These are phyloP conservation scores for Candolleomyces efflorescens DNA, from an alignment of 768 basidiomycete species.

Conservation along the genomic window DNA sequence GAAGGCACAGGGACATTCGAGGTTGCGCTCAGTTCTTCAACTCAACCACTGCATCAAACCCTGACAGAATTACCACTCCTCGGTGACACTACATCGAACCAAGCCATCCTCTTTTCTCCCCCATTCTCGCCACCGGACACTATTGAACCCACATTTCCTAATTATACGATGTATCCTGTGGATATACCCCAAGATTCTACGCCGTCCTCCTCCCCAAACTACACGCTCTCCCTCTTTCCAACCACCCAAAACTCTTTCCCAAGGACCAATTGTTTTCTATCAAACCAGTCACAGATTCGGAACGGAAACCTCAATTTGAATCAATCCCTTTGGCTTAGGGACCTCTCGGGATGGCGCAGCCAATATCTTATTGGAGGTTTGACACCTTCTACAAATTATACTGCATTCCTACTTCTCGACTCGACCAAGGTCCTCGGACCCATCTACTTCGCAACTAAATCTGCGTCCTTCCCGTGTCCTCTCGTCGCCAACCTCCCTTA, in stretches of 20 bases:
- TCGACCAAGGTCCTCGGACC: constrained; percentile 59
- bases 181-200: constrained; percentile 40
- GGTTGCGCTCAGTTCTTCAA: constrained; percentile 48
- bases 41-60: constrained; percentile 44
- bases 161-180: constrained; percentile 67
- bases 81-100: constrained; percentile 71
- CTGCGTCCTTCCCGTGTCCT: constrained; percentile 66
- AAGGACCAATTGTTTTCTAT: constrained; percentile 60
- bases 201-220: constrained; percentile 42
- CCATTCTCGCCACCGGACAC: constrained; percentile 33
- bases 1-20: constrained; percentile 46
- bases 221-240: constrained; percentile 52
- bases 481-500: constrained; percentile 68
- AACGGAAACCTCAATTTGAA: constrained; percentile 36
- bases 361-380: constrained; percentile 67
- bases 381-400: constrained; percentile 69
- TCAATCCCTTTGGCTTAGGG: constrained; percentile 53
- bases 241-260: constrained; percentile 42
- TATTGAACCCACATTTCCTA: constrained; percentile 55
- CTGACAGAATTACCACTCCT: constrained; percentile 47
- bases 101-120: constrained; percentile 70
- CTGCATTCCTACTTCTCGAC: constrained; percentile 60
- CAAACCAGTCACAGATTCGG: constrained; percentile 19
- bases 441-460: constrained; percentile 72
- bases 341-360: constrained; percentile 54